These are phyloP conservation scores for Thermochaetoides thermophila DNA, from an alignment of 495 filamentous ascomycete species.

Conservation along the genomic window DNA sequence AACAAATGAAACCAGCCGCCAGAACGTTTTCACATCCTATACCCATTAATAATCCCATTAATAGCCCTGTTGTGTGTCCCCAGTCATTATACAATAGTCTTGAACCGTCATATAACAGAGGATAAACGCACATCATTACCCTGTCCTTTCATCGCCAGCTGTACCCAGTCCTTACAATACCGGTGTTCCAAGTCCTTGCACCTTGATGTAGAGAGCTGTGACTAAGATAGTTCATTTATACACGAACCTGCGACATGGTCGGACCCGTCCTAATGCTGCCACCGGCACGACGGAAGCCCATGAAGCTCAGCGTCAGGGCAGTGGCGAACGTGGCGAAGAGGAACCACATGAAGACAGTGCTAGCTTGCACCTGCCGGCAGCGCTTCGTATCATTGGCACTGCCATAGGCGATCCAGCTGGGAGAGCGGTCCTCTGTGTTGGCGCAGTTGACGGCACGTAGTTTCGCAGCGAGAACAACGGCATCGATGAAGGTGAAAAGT, in stretches of 20 bases:
- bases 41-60: no score
- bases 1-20: no score
- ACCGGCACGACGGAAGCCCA: conserved; percentile 26
- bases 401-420: conserved; percentile 33
- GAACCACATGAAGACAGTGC: conserved; percentile 35
- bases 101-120: no score
- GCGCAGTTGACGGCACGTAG: conserved; percentile 28
- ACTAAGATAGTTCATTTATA: no score
- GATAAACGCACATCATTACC: no score
- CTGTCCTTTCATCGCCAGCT: no score
- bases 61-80: no score
- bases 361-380: conserved; percentile 36
- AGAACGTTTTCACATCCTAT: no score
- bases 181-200: no score
- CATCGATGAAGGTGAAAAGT: conserved; percentile 31
- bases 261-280: conserved; percentile 24
- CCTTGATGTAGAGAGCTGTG: no score
- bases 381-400: conserved; percentile 28
- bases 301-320: conserved; percentile 19
- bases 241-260: conserved; percentile 33
- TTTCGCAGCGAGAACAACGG: conserved; percentile 34
- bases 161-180: no score
- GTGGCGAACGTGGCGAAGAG: conserved; percentile 25
- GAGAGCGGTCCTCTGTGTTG: conserved; percentile 6
- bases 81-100: no score